Evolutionary conservation across 2,329 filamentous ascomycete genomes (phyloP), one percentile per base, ranked within the genome.

Genomic region (Diaporthe eres): DNA sequence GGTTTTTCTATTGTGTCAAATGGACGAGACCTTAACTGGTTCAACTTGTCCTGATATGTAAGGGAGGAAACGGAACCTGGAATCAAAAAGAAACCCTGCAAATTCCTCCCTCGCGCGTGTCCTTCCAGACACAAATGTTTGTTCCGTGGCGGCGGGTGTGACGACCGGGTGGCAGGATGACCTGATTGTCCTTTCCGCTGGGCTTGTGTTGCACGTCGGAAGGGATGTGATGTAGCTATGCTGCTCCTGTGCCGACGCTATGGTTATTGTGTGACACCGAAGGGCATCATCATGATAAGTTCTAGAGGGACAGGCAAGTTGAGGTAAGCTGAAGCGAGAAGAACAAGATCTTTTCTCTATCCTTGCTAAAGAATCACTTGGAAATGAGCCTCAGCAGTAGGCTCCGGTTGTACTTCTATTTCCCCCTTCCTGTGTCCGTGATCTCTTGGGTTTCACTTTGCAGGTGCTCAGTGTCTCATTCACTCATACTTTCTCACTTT

Each of bases 21-120:
- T 47, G 75, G 58, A 58, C 67, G 37, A 75, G 25, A 57, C 72
- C 53, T 75, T 70, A 22, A 51, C n/a, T 70, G 75, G 75, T 70
- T 65, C 15, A 51, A 58, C 65, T 60, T 49, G 72, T 61, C 67
- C 53, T 72, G 60, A 19, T 61, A 55, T 67, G 65, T 70, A 75
- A 72, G 22, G 57, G 68, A 55, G 53, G 28, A 47, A 71, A 49
- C 42, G 28, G 57, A 31, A 55, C 25, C 47, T 39, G 37, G 22
- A 72, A 68, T 51, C 28, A 72, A 72, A 39, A 72, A 12, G 22
- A 44, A 75, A 68, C 61, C 60, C 31, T 51, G 31, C 19, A 53
- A 63, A 55, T 57, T 15, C 37, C 15, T 47, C 67, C 15, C 49
- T 63, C 15, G 31, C 9, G 39, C 39, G 12, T 25, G 34, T 37